Evolutionary conservation across 2,329 filamentous ascomycete species (phyloP), one percentile per base, ranked within the genome.

Genomic region (Verruconis gallopava): DNA sequence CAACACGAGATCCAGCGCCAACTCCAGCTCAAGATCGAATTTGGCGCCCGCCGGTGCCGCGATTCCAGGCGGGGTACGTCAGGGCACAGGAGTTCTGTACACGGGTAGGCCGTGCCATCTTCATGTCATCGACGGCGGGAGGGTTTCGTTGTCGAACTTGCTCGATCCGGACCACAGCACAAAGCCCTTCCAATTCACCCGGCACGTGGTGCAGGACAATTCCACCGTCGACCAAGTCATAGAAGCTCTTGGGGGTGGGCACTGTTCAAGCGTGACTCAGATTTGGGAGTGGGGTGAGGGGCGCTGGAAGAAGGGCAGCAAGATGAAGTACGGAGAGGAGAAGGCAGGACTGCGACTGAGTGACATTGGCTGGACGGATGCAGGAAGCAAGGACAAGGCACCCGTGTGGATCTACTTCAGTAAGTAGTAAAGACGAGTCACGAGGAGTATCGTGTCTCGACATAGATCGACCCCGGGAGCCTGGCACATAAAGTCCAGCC

Each of bases 181-280:
- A 15, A 11, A 1, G 14, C 28, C 34, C 2, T 2, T 25, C 14
- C n/a, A 36, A 3, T 45, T 47, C 34, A 25, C 32, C 18, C 38
- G 45, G 21, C 28, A 35, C 12, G 37, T 21, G 4, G 37, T 41
- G 20, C 38, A 47, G 4, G 40, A 36, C 21, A 37, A 46, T 5
- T 40, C 37, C 37, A 40, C 40, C 9, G 37, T 49, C 9, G 19
- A 38, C 19, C 13, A 30, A 25, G 33, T 49, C 28, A 37, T 49
- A 21, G 21, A 41, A 4, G 13, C 15, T 3, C 36, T 48, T 11
- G 42, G 42, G 11, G 43, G 35, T 9, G 43, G 37, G n/a, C 25
- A 40, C 11, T 34, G 37, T 11, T 40, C 37, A 28, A 45, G 21
- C 9, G 21, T 48, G 4, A 48, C 45, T 17, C 43, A 49, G 47